Evolutionary conservation across 495 filamentous ascomycete genomes (phyloP).

Genomic region (Aspergillus homomorphus): DNA sequence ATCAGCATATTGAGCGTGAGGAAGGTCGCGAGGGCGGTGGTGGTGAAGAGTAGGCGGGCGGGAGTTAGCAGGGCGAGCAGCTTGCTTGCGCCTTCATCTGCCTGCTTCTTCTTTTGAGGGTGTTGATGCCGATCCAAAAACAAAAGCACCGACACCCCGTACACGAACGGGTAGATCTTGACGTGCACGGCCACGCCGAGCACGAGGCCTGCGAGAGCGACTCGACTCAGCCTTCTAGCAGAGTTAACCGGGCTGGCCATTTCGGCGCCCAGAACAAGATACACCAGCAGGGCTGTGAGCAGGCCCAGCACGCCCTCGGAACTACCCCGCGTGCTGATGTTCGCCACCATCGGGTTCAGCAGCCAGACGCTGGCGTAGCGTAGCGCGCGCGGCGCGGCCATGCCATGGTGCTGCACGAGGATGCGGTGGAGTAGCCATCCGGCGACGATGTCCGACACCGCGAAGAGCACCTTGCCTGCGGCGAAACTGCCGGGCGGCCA

Average conservation of each 20-base stretch:
- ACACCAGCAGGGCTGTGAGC: constrained; percentile 75
- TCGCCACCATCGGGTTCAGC: constrained; percentile 96
- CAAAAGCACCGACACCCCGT: constrained; percentile 82
- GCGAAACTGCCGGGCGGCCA: constrained; percentile 49
- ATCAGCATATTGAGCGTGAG: constrained; percentile 67
- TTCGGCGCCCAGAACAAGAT: constrained; percentile 61
- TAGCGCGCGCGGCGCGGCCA: constrained; percentile 54
- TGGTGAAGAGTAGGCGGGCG: constrained; percentile 57
- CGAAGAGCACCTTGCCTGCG: constrained; percentile 87
- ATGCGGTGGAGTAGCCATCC: constrained; percentile 80
- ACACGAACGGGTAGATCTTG: constrained; percentile 98
- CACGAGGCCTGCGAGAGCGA: constrained; percentile 67
- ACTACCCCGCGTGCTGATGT: constrained; percentile 89
- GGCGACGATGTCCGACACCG: constrained; percentile 74
- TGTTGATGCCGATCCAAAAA: constrained; percentile 64
- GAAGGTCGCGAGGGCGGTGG: constrained; percentile 69
- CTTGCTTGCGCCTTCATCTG: constrained; percentile 1
- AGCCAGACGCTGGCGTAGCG: constrained; percentile 84
- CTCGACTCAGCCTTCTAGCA: constrained; percentile 19
- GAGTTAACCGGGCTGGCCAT: not conserved
- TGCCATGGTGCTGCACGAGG: constrained; percentile 42
- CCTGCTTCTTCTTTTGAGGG: not conserved
- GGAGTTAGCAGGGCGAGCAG: constrained; percentile 57
- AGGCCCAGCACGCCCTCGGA: constrained; percentile 88
- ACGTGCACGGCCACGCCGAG: constrained; percentile 88